Evolutionary conservation across 805 yeast species (phyloP).

Genomic region (Starmerella floricola): DNA sequence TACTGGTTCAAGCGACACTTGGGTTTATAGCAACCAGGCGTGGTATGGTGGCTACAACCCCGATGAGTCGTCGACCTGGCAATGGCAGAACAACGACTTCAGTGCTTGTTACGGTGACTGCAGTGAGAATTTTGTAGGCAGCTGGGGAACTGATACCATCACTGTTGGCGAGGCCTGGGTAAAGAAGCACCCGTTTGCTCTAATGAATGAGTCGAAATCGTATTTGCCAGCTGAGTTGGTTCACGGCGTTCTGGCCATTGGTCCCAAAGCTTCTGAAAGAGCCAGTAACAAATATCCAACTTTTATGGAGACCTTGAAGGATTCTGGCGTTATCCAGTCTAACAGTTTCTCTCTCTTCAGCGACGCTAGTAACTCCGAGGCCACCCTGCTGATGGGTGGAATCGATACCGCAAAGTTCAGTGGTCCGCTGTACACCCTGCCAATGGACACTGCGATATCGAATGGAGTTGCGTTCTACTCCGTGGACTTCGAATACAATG

Average conservation of each 20-base stretch:
- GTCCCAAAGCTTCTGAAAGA: constrained; percentile 26
- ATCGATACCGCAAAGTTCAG: constrained; percentile 33
- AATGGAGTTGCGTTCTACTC: constrained; percentile 2
- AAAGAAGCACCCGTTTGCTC: too few relatives aligned
- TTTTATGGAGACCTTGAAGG: constrained; percentile 25
- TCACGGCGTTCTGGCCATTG: constrained; percentile 27
- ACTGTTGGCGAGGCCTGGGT: too few relatives aligned
- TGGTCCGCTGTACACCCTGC: constrained; percentile 29
- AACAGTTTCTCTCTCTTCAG: constrained; percentile 36
- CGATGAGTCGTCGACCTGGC: too few relatives aligned
- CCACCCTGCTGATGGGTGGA: constrained; percentile 35
- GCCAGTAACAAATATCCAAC: constrained; percentile 18
- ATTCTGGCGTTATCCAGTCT: constrained; percentile 31
- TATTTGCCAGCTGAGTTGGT: constrained; percentile 40
- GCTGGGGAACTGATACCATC: too few relatives aligned
- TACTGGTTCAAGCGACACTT: too few relatives aligned
- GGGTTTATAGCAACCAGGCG: too few relatives aligned
- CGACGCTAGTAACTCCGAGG: constrained; percentile 20
- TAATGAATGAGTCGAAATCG: constrained; percentile 52
- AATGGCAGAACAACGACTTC: too few relatives aligned
- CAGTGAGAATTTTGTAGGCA: too few relatives aligned
- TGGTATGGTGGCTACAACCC: too few relatives aligned
- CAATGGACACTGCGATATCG: constrained; percentile 10
- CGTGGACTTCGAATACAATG: constrained; percentile 7
- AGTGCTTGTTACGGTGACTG: too few relatives aligned